phyloP scores from a whole-genome alignment of 257 asterid species.

The Lantana camara region DNA sequence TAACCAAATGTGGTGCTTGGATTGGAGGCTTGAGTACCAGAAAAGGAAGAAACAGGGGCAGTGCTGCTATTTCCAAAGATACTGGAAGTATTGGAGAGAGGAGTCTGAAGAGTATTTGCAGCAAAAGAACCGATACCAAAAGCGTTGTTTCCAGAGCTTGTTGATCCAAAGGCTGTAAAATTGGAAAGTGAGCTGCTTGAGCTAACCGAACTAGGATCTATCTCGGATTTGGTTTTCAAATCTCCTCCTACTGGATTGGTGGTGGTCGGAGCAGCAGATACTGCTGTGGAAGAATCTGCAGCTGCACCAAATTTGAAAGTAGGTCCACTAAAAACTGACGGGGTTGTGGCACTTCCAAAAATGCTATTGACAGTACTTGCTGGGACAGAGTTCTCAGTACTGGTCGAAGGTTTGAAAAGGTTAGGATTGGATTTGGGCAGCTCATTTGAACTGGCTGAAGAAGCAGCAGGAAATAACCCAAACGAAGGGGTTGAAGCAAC shows the following conservation, averaged over 20 bases:
- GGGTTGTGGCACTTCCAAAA: slow-evolving; percentile 32
- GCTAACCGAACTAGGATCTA: too few species aligned
- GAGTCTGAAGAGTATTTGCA: slow-evolving; percentile 34
- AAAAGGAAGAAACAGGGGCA: slow-evolving; percentile 29
- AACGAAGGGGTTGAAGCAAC: slow-evolving; percentile 29
- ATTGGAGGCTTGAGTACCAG: slow-evolving; percentile 29
- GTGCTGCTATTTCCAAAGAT: too few species aligned
- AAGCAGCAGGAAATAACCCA: slow-evolving; percentile 32
- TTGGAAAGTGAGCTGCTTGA: too few species aligned
- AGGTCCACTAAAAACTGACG: slow-evolving; percentile 28
- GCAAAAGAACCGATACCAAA: slow-evolving; percentile 37
- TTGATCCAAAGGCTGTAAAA: slow-evolving; percentile 23
- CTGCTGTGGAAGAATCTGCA: slow-evolving; percentile 25
- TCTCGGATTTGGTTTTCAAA: slow-evolving; percentile 26
- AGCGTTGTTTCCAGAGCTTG: slow-evolving; percentile 36
- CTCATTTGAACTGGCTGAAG: slow-evolving; percentile 30
- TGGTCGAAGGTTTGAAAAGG: slow-evolving; percentile 43
- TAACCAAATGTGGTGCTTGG: slow-evolving; percentile 28
- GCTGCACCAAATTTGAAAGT: slow-evolving; percentile 37
- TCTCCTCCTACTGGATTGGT: slow-evolving; percentile 36
- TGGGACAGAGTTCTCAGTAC: slow-evolving; percentile 26
- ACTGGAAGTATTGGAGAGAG: slow-evolving; percentile 30
- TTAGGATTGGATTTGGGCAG: slow-evolving; percentile 28
- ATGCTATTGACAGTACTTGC: slow-evolving; percentile 29
- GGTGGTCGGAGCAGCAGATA: slow-evolving; percentile 34